Evolutionary conservation across 2,329 filamentous ascomycete genomes (phyloP).

Genomic region (Colletotrichum musae): DNA sequence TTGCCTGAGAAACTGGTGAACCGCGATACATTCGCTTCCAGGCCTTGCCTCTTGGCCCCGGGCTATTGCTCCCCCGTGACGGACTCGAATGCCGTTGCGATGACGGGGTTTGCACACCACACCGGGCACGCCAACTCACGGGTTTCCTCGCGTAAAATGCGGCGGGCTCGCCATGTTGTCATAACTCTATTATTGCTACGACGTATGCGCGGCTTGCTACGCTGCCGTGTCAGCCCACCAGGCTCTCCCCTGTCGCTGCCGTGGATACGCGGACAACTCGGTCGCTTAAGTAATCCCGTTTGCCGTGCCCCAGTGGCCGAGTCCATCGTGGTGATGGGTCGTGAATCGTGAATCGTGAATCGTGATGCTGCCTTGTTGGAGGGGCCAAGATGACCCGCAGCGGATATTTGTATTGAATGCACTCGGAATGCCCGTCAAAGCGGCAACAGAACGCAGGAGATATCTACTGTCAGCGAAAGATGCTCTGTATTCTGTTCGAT

Average conservation of each 20-base stretch:
- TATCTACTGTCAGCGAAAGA: no score
- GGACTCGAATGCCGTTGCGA: slow-evolving; percentile 2
- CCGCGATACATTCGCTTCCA: not conserved
- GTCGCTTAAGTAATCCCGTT: slow-evolving; percentile 32
- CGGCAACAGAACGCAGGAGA: no score
- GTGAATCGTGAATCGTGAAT: no score
- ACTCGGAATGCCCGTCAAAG: no score
- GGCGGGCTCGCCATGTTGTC: slow-evolving; percentile 37
- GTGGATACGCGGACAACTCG: slow-evolving; percentile 33
- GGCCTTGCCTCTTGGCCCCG: not conserved
- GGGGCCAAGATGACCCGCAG: not conserved
- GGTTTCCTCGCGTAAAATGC: slow-evolving; percentile 31
- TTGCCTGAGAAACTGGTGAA: not conserved
- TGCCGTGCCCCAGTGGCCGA: slow-evolving; percentile 16
- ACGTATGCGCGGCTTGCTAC: slow-evolving; percentile 37
- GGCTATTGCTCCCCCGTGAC: not conserved
- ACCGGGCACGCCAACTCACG: not conserved
- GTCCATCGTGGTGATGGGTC: not conserved
- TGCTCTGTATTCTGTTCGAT: no score
- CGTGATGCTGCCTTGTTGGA: slow-evolving; percentile 12
- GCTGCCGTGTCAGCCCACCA: slow-evolving; percentile 36
- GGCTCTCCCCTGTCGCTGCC: slow-evolving; percentile 29
- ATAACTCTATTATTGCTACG: slow-evolving; percentile 27
- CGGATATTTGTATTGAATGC: no score
- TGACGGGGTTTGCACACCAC: slow-evolving; percentile 10